phyloP scores from a whole-genome alignment of 768 basidiomycete species.

The Exsudoporus frostii region DNA sequence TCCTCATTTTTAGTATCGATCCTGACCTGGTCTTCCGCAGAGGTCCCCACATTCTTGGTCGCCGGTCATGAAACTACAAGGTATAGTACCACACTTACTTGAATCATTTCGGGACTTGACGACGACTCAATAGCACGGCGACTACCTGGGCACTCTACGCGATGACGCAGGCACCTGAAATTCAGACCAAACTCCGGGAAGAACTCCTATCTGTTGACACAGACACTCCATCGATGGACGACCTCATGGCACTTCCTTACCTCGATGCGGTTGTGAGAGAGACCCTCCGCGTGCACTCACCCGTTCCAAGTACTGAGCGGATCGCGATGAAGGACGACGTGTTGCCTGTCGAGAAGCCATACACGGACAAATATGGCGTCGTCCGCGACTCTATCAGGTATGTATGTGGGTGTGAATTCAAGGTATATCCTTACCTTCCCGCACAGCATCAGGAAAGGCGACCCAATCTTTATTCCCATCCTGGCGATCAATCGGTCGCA shows the following conservation, averaged over 20 bases:
- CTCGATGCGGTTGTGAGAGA: constrained; percentile 66
- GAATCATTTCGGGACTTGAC: background rate
- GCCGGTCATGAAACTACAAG: constrained; percentile 61
- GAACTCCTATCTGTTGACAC: constrained; percentile 52
- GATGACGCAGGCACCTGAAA: constrained; percentile 43
- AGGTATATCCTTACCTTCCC: background rate
- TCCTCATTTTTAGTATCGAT: background rate
- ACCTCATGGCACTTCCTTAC: constrained; percentile 61
- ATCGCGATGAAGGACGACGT: constrained; percentile 51
- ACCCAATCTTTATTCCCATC: constrained; percentile 51
- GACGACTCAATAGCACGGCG: constrained; percentile 26
- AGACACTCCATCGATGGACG: constrained; percentile 65
- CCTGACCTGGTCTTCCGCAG: constrained; percentile 26
- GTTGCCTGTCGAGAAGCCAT: constrained; percentile 46
- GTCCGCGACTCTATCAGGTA: constrained; percentile 40
- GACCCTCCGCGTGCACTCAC: constrained; percentile 48
- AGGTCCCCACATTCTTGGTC: constrained; percentile 58
- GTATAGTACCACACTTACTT: constrained; percentile 18
- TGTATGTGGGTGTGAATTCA: background rate
- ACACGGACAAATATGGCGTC: constrained; percentile 42
- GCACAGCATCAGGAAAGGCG: constrained; percentile 41
- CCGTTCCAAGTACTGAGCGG: constrained; percentile 44
- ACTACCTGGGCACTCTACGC: constrained; percentile 59
- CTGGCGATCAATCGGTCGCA: constrained; percentile 48
- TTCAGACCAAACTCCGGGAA: constrained; percentile 55